A percentile compares a stretch with the other conserved stretches of the same genome.
phyloP scores from a whole-genome alignment of 495 filamentous ascomycete genomes.

The Aspergillus ostianus region DNA sequence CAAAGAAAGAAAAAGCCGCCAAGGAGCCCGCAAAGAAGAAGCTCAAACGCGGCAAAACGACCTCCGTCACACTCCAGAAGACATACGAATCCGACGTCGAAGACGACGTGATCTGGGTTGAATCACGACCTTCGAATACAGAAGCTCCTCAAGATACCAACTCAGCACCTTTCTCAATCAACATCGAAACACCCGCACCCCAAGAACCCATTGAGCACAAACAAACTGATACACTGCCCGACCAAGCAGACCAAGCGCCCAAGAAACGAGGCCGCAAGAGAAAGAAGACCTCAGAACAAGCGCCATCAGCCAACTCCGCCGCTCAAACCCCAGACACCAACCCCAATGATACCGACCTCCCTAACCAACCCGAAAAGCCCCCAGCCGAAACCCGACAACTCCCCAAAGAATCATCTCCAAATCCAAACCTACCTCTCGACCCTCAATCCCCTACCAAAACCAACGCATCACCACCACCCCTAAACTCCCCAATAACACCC shows the following conservation, averaged over 20 bases:
- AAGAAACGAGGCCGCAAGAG: constrained; percentile 50
- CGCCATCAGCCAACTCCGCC: neutral
- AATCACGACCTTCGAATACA: constrained; percentile 24
- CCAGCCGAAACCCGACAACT: neutral
- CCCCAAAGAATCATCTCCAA: neutral
- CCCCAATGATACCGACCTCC: neutral
- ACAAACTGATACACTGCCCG: neutral
- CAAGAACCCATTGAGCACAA: neutral
- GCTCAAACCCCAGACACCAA: neutral
- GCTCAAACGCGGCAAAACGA: constrained; percentile 39
- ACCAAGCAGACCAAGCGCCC: constrained; percentile 18
- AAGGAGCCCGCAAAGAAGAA: constrained; percentile 40
- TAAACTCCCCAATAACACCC: constrained; percentile 21
- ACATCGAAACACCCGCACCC: constrained; percentile 3
- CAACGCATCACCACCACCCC: constrained; percentile 3
- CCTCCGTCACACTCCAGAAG: constrained; percentile 29
- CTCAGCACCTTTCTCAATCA: neutral
- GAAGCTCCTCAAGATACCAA: constrained; percentile 2
- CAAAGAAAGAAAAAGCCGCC: constrained; percentile 6
- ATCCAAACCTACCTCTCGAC: neutral
- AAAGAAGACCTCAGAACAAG: constrained; percentile 34
- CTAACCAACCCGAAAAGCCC: neutral
- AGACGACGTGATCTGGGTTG: constrained; percentile 40
- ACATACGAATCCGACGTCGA: constrained; percentile 28
- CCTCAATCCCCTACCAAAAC: neutral